Percentiles rank a stretch among this genome's conserved stretches.
Conservation (phyloP, 108 stramenopile genomes). For the Pseudonitzschia multiseries region DNA sequence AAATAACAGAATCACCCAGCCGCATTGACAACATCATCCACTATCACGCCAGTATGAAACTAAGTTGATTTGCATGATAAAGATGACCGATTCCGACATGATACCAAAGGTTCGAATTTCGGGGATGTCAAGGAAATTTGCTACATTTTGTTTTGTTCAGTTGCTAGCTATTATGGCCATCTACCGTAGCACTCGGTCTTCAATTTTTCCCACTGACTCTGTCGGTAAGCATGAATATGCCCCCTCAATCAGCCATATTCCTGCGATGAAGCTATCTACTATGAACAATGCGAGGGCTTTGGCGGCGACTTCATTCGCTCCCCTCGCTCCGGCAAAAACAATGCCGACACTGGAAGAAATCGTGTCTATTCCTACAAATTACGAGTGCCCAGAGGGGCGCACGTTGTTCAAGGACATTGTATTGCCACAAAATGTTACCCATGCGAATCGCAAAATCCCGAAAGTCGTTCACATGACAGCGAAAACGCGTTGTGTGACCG, state of each 20-base stretch:
- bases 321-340: not conserved
- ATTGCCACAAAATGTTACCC: conserved; percentile 9
- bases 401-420: conserved; percentile 19
- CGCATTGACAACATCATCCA: too few species aligned
- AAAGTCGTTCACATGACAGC: conserved; percentile 58
- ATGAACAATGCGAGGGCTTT: not conserved
- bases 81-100: not conserved
- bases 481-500: conserved; percentile 52
- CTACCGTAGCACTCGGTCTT: not conserved
- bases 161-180: not conserved
- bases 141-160: not conserved
- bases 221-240: not conserved
- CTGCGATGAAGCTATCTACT: not conserved
- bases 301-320: too few species aligned
- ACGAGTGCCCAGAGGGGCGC: not conserved
- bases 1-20: too few species aligned
- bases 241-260: not conserved
- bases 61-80: too few species aligned
- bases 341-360: conserved; percentile 8
- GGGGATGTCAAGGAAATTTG: not conserved
- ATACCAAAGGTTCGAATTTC: not conserved
- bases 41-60: too few species aligned
- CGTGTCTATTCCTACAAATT: not conserved
- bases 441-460: conserved; percentile 47
- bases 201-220: not conserved